Base-by-base conservation (phyloP, 73 alveolate species). In the Breviolum minutum region DNA sequence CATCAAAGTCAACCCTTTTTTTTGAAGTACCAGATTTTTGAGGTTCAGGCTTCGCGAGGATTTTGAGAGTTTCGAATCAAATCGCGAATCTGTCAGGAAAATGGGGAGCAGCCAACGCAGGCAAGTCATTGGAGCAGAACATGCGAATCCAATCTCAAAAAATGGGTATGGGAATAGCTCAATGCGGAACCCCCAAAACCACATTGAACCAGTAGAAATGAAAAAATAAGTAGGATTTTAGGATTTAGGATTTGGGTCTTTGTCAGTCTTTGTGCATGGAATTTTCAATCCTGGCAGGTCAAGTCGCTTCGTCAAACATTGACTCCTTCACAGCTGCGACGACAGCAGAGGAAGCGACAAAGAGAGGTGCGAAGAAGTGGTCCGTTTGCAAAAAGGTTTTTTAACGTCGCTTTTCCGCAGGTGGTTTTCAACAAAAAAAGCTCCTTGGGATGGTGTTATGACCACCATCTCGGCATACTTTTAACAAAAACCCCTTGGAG, bases 321-420 rank as follows among this genome's bases (percentile, higher is more conserved):
- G 97, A 90, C 97, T 48, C 97, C 97, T 24, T 90, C 97, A 7
- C 97, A 90, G 63, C 63, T 90, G 87, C 97, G 97, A 12, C 97
- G 97, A 5, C 97, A 90, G 85, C 97, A 90, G 76, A 80, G 97
- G 61, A 90, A 90, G 24, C 87, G 97, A 3, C 97, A 90, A n/a
- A 66, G 85, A n/a, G 97, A 90, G 97, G 97, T 20, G 48, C 22
- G n/a, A 73, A 73, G n/a, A 32, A 40, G 54, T 3, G 54, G 54
- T 14, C 62, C 63, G 85, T 13, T 12, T 71, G 30, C 14, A 70
- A 17, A 70, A n/a, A n/a, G n/a, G n/a, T n/a, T n/a, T n/a, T n/a
- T n/a, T n/a, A n/a, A n/a, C n/a, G n/a, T n/a, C n/a, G n/a, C n/a
- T n/a, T n/a, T n/a, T n/a, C n/a, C n/a, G n/a, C n/a, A n/a, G n/a